Evolutionary conservation across 306 rosid species (phyloP).

Genomic region (Malus orientalis): DNA sequence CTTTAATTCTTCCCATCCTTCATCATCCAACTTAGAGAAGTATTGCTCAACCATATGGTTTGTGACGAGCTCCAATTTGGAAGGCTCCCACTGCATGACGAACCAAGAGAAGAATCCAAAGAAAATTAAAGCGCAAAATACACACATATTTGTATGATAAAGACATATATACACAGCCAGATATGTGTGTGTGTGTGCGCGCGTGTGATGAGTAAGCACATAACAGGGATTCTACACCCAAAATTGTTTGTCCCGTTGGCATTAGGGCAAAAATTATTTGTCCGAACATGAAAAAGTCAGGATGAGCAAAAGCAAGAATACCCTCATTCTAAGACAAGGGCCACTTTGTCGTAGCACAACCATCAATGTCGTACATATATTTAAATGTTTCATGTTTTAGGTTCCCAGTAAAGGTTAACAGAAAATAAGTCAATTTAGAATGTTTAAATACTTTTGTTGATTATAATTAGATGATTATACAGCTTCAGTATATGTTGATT

Average conservation of each 20-base stretch:
- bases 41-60: constrained; percentile 21
- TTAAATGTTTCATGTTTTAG: too few species aligned
- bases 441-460: too few species aligned
- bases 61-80: constrained; percentile 21
- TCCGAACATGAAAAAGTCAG: background rate
- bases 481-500: background rate
- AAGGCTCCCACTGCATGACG: constrained; percentile 26
- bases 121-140: background rate
- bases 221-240: background rate
- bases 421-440: too few species aligned
- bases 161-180: background rate
- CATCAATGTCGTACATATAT: too few species aligned
- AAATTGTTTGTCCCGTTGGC: background rate
- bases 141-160: background rate
- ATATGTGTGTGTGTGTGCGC: background rate
- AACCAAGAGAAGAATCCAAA: constrained; percentile 1
- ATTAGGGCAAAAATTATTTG: background rate
- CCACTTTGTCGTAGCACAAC: too few species aligned
- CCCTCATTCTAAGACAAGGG: too few species aligned
- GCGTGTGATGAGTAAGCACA: background rate
- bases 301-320: background rate
- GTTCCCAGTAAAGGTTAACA: too few species aligned
- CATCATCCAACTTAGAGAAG: constrained; percentile 37
- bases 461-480: background rate
- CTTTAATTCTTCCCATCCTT: constrained; percentile 70